Evolutionary conservation across 2,329 filamentous ascomycete species (phyloP), one percentile per base, ranked within the genome.

Genomic region (Monosporascus sp.): DNA sequence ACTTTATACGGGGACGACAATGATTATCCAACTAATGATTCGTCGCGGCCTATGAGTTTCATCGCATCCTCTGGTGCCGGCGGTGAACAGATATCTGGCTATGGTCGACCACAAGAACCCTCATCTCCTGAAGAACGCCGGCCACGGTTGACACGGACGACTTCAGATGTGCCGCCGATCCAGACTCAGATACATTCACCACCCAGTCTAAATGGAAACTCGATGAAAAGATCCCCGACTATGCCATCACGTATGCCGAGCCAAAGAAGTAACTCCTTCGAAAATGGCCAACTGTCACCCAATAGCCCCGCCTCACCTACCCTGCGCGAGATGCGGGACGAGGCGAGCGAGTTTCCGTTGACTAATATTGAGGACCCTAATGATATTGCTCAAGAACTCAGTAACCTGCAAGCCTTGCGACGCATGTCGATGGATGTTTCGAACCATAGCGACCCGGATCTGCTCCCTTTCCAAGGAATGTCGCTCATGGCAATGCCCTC

Each of bases 391-490:
- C 90, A 96, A 72, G 92, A 97, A 73, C 75, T 97, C 63, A 95
- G 88, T 75, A 97, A 96, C 66, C 74, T 97, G 56, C 91, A 96
- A 70, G 92, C 92, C 2, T 81, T 97, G 57, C 84, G 92, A 61
- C 84, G 92, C 59, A 89, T 97, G 85, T 96, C 92, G 20, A 96
- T 97, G 91, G 92, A 95, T 68, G 89, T 96, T 62, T 84, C 74
- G 74, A 96, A 82, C 58, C 81, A 76, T 45, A 81, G 78, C 56
- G 85, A 88, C 61, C 85, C 89, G 0, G 89, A 95, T 68, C 77
- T 95, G 59, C 85, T 90, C 16, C 87, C 87, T 2, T 90, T 88
- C 65, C 81, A 82, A 52, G 78, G 78, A 50, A 77, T 84, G 67
- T 80, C 80, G 5, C 73, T 85, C 40, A 81, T 88, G 65, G 82